Conservation (phyloP, 1,284 basidiomycete species). For the Fomitopsis schrenkii region DNA sequence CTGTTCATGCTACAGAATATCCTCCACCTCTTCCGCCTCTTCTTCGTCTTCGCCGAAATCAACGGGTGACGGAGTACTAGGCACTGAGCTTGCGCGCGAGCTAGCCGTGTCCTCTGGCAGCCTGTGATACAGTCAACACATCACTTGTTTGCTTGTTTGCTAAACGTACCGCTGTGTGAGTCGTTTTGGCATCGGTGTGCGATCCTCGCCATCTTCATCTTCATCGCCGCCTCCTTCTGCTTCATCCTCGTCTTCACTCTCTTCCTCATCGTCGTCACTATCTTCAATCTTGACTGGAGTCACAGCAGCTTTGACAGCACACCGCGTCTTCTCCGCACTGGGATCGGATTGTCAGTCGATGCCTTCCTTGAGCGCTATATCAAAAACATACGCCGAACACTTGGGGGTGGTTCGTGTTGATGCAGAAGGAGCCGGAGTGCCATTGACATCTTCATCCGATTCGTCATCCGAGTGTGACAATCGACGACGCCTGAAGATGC, state of each 20-base stretch:
- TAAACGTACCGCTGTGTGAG: background rate
- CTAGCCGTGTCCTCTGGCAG: background rate
- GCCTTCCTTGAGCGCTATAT: background rate
- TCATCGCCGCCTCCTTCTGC: slow-evolving; percentile 12
- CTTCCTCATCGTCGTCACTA: slow-evolving; percentile 37
- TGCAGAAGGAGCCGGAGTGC: slow-evolving; percentile 19
- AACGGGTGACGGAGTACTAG: background rate
- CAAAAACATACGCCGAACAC: slow-evolving; percentile 32
- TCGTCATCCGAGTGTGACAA: slow-evolving; percentile 43
- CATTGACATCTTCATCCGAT: slow-evolving; percentile 35
- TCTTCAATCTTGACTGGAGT: slow-evolving; percentile 15
- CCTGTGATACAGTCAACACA: background rate
- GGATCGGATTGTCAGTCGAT: background rate
- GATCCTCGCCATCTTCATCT: slow-evolving; percentile 29
- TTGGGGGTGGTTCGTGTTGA: slow-evolving; percentile 32
- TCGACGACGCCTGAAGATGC: slow-evolving; percentile 25
- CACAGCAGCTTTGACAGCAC: slow-evolving; percentile 20
- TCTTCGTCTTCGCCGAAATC: background rate
- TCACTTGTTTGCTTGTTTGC: background rate
- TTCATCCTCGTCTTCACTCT: slow-evolving; percentile 24
- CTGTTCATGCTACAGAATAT: background rate
- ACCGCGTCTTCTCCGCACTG: slow-evolving; percentile 23
- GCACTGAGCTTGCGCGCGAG: background rate
- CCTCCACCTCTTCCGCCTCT: slow-evolving; percentile 1
- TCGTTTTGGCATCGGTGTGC: slow-evolving; percentile 21